Evolutionary conservation across 257 asterid genomes (phyloP), one percentile per base, ranked within the genome.

Genomic region (Solanum acaule): DNA sequence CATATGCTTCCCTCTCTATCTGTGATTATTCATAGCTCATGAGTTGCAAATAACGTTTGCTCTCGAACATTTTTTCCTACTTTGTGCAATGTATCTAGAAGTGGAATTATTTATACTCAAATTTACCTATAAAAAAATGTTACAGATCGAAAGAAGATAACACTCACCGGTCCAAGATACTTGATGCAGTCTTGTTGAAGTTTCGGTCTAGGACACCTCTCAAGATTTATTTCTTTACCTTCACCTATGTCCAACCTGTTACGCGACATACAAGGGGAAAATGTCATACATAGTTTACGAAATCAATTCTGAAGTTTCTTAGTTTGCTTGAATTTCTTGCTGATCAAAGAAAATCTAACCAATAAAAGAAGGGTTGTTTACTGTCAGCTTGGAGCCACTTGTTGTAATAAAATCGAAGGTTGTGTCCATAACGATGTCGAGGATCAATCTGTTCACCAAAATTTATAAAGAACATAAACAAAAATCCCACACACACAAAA

Each of bases 341-440:
- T 13, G 10, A 49, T 35, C 29, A 12, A 75, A 81, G 25, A 27
- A 87, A 67, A 90, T 11, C 94, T 90, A 91, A 95, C 99, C 98
- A 96, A 90, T 94, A 96, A 87, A 96, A 96, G 91, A 96, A 96
- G 33, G 99, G 99, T 85, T 95, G 97, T 89, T 87, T 92, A 77
- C 98, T 95, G 86, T 94, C 94, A 79, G 96, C 91, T 27, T 92
- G 94, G 88, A 95, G 95, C 99, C 99, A 96, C 37, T 89, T 90
- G 56, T 86, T 91, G 56, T 94, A 96, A 88, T 94, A 96, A 79
- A 94, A 93, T 22, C 93, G 98, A 86, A 96, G 92, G 89, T 96
- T 96, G 92, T 96, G 98, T 6, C 99, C 99, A 73, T 96, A 96
- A 15, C 99, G 95, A 88, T 96, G 99, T 67, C 98, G 89, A 22